A percentile compares a stretch with the other conserved stretches of the same genome.
Evolutionary conservation across 768 basidiomycete species (phyloP).

Genomic region (Kwoniella pini): DNA sequence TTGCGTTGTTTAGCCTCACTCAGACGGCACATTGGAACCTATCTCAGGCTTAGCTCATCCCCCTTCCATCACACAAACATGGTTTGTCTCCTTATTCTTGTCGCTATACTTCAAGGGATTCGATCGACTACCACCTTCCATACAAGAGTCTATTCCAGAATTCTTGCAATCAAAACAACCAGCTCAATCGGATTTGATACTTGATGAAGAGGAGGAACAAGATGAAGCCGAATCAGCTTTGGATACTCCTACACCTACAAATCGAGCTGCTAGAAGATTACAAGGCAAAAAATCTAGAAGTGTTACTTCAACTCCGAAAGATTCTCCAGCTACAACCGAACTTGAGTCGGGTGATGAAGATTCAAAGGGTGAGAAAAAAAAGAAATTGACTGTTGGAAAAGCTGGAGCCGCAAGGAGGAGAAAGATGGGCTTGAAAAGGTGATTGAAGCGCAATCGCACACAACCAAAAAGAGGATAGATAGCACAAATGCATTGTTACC

Average conservation of each 20-base stretch:
- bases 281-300: conserved; percentile 1
- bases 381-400: conserved; percentile 35
- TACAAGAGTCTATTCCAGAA: conserved; percentile 33
- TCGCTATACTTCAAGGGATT: conserved; percentile 2
- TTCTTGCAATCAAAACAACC: conserved; percentile 13
- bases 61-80: conserved; percentile 33
- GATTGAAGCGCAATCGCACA: neutral
- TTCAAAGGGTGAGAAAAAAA: conserved; percentile 28
- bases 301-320: conserved; percentile 12
- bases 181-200: neutral
- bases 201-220: conserved; percentile 6
- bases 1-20: conserved; percentile 30
- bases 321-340: conserved; percentile 33
- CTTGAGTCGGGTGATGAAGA: conserved; percentile 21
- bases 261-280: conserved; percentile 6
- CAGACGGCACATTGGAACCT: conserved; percentile 34
- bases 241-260: conserved; percentile 23
- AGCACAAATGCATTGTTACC: conserved; percentile 1
- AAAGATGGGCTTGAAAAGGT: conserved; percentile 47
- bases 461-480: neutral
- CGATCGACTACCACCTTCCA: conserved; percentile 27
- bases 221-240: conserved; percentile 13
- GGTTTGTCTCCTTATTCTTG: conserved; percentile 36
- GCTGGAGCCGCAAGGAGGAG: conserved; percentile 37
- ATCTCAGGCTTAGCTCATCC: conserved; percentile 30